Evolutionary conservation across 805 yeast species (phyloP), one percentile per base, ranked within the genome.

Genomic region (Wickerhamiella sergipiensis): DNA sequence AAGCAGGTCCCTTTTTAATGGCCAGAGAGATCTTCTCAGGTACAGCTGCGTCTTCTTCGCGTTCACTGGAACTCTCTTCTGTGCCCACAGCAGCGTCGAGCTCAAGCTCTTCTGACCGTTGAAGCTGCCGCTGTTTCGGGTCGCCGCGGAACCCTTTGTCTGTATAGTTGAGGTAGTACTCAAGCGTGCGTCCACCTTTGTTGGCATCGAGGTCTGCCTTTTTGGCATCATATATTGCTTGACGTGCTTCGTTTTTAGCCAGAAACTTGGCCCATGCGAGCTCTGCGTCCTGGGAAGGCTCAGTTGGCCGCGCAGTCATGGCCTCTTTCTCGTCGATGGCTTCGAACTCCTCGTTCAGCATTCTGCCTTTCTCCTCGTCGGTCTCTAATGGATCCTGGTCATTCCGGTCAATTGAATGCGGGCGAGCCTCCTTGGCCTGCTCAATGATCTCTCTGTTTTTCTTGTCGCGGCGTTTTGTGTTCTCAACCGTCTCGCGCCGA

Each of bases 1-100:
- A 63, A 10, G 57, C 55, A 18, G 19, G 19, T n/a, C 52, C 58
- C 17, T 47, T 36, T 5, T 62, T 61, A 9, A 36, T 36, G 40
- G 40, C 40, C 7, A 36, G 40, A 3, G 40, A 36, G n/a, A 57
- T 48, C 19, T 50, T 47, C 17, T 39, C 43, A 24, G 50, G 54
- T 26, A 55, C 22, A 17, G 31, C 42, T 26, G 48, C 43, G 5
- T 19, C 21, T 43, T 31, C 24, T 21, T 33, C 42, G 15, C 15
- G 40, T 5, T 40, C 22, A 19, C 48, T 26, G 22, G 31, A 6
- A 43, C 36, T 12, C 18, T 43, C 46, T 13, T 8, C 17, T 3
- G 3, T 7, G 6, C 45, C 44, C 17, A 53, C 47, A 6, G 26
- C 45, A 26, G 46, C 44, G 46, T 58, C 61, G 22, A 52, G 40